Evolutionary conservation across 495 filamentous ascomycete genomes (phyloP).

Genomic region (Podospora sp.): DNA sequence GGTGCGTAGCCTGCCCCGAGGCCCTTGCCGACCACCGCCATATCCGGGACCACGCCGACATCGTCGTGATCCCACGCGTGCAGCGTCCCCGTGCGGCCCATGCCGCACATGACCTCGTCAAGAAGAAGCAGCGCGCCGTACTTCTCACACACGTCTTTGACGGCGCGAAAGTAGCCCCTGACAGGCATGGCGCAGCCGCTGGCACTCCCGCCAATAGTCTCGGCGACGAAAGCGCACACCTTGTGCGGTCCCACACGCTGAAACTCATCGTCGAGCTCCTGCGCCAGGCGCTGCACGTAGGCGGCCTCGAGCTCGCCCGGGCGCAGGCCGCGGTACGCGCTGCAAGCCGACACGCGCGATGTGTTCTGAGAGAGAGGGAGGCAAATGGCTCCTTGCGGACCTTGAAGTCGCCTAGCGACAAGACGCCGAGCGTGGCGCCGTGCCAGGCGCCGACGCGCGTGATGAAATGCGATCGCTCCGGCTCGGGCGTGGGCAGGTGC

Average conservation of each 20-base stretch:
- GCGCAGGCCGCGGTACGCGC: constrained; percentile 33
- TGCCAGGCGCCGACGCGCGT: constrained; percentile 66
- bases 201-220: constrained; percentile 57
- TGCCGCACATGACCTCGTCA: constrained; percentile 77
- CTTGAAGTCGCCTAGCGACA: constrained; percentile 62
- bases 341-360: constrained; percentile 66
- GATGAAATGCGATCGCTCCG: constrained; percentile 55
- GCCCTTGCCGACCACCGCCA: constrained; percentile 62
- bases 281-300: constrained; percentile 52
- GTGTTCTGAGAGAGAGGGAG: constrained; percentile 49
- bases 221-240: constrained; percentile 72
- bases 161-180: constrained; percentile 64
- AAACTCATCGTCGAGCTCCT: constrained; percentile 73
- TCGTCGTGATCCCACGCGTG: constrained; percentile 65
- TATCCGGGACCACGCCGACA: constrained; percentile 45
- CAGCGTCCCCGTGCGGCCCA: constrained; percentile 64
- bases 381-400: constrained; percentile 59
- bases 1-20: constrained; percentile 63
- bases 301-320: constrained; percentile 28
- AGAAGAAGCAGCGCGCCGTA: constrained; percentile 69
- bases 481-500: constrained; percentile 40
- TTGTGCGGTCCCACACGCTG: constrained; percentile 63
- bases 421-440: constrained; percentile 64
- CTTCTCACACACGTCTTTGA: constrained; percentile 65
- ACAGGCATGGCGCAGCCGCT: constrained; percentile 11